Conservation (phyloP, 179 eudicot genomes). For the Amaranthus tricolor region DNA sequence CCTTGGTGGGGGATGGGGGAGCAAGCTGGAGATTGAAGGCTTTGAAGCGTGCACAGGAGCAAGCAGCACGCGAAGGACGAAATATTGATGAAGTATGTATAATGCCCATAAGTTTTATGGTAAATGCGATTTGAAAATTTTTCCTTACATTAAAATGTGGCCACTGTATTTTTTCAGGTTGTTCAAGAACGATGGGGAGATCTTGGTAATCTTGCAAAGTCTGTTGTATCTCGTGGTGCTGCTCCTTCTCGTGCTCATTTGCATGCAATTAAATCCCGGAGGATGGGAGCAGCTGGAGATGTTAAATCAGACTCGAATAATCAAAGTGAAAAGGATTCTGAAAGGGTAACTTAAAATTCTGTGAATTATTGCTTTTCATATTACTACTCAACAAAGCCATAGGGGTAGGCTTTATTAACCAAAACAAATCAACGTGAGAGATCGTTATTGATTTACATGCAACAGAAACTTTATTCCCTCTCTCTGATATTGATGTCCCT, state of each 20-base stretch:
- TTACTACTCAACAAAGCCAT: too few species aligned
- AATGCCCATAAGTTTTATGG: background rate
- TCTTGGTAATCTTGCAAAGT: constrained; percentile 73
- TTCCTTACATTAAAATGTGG: background rate
- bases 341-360: constrained; percentile 43
- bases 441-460: background rate
- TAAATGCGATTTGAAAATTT: background rate
- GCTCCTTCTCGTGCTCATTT: constrained; percentile 90
- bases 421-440: too few species aligned
- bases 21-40: constrained; percentile 99
- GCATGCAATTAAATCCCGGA: constrained; percentile 61
- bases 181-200: constrained; percentile 92
- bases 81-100: constrained; percentile 58
- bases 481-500: background rate
- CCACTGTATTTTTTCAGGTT: constrained; percentile 46
- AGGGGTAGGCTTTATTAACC: too few species aligned
- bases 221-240: constrained; percentile 67
- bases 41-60: constrained; percentile 86
- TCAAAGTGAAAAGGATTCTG: constrained; percentile 34
- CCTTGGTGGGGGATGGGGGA: constrained; percentile 93
- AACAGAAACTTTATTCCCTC: background rate
- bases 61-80: constrained; percentile 86
- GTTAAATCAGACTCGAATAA: constrained; percentile 28
- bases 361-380: background rate
- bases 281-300: constrained; percentile 49